A percentile compares a stretch with the other conserved stretches of the same genome.
Conservation (phyloP, 371 early-diverging fungal genomes). For the Rhizomucor pusillus region DNA sequence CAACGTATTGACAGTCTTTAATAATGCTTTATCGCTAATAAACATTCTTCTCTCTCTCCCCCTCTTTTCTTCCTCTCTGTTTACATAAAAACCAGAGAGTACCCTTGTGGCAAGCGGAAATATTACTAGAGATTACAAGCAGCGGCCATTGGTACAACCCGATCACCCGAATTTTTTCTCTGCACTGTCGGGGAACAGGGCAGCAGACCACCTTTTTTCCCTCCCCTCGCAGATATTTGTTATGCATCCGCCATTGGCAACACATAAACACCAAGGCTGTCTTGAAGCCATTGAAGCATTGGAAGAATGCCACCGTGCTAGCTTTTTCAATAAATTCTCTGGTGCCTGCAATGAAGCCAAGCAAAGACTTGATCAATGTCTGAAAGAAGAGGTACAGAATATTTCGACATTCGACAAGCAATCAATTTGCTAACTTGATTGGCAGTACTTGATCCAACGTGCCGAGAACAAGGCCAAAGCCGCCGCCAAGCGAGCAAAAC, state of each 20-base stretch:
- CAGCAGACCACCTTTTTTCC: too few relatives aligned
- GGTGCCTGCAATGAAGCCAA: conserved; percentile 44
- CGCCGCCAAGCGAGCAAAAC: conserved; percentile 34
- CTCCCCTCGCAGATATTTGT: too few relatives aligned
- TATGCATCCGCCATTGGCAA: conserved; percentile 49
- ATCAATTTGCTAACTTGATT: too few relatives aligned
- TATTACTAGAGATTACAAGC: too few relatives aligned
- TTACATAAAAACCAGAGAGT: too few relatives aligned
- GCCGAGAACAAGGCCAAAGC: conserved; percentile 35
- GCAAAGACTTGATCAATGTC: conserved; percentile 33
- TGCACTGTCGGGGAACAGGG: too few relatives aligned
- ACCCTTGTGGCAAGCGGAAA: too few relatives aligned
- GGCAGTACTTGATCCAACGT: conserved; percentile 35
- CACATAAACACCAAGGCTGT: conserved; percentile 45
- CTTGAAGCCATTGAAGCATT: conserved; percentile 41
- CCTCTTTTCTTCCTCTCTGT: too few relatives aligned
- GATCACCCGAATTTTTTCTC: too few relatives aligned
- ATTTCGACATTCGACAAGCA: too few relatives aligned
- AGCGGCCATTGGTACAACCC: too few relatives aligned
- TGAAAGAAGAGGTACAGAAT: conserved; percentile 34
- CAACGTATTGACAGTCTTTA: conserved; percentile 60
- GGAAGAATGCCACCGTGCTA: conserved; percentile 41
- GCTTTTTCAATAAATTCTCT: conserved; percentile 43
- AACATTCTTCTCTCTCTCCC: too few relatives aligned
- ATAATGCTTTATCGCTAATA: conserved; percentile 1